phyloP scores from a whole-genome alignment of 208 protist species.

The Trypanosoma rangeli region DNA sequence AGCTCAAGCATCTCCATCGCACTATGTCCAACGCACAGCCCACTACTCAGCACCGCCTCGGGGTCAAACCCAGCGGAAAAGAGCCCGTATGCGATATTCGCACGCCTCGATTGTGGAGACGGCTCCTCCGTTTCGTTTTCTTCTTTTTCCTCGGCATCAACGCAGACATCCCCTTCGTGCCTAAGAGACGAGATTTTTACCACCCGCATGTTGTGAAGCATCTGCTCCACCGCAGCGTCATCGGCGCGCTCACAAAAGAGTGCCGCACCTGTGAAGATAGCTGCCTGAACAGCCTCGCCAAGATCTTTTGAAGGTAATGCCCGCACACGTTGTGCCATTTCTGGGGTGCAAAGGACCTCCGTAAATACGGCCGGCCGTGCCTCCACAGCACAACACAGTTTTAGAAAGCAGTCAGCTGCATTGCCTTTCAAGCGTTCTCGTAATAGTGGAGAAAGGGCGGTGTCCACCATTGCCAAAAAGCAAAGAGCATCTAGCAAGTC shows the following conservation, averaged over 20 bases:
- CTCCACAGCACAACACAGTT: slow-evolving; percentile 15
- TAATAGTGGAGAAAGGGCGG: slow-evolving; percentile 7
- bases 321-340: slow-evolving; percentile 20
- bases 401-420: slow-evolving; percentile 14
- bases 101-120: slow-evolving; percentile 28
- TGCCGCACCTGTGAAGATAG: slow-evolving; percentile 26
- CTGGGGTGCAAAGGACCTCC: slow-evolving; percentile 23
- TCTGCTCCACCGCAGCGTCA: slow-evolving; percentile 2
- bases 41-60: slow-evolving; percentile 50
- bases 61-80: slow-evolving; percentile 59
- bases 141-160: slow-evolving; percentile 4
- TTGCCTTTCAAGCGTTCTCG: slow-evolving; percentile 18
- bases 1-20: slow-evolving; percentile 53
- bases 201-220: not conserved
- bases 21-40: slow-evolving; percentile 49
- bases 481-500: slow-evolving; percentile 25
- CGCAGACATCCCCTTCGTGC: not conserved
- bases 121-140: not conserved
- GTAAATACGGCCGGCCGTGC: slow-evolving; percentile 16
- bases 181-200: not conserved
- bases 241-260: slow-evolving; percentile 28
- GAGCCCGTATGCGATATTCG: slow-evolving; percentile 53
- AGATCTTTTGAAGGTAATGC: slow-evolving; percentile 24
- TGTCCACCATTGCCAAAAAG: slow-evolving; percentile 13
- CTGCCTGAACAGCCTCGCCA: slow-evolving; percentile 9